Evolutionary conservation across 78 protist species (phyloP), one percentile per base, ranked within the genome.

Genomic region (Cavenderia fasciculata): DNA sequence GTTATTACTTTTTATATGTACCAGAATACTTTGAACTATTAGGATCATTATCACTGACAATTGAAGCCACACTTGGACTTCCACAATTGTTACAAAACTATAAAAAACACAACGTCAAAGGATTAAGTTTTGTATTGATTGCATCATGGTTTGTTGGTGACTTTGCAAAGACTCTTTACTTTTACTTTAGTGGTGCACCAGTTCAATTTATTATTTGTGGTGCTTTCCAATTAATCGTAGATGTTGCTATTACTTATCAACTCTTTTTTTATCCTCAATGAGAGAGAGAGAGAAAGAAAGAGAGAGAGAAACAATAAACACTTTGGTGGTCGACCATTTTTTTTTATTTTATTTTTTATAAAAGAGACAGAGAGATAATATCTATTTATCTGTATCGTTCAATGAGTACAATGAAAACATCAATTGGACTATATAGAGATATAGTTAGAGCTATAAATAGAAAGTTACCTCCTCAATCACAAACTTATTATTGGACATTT

Each of bases 61-160:
- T 75, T 27, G 95, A 93, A 43, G 57, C 93, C 4, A 47, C 65
- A 14, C 84, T 93, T 29, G 95, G 94, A 43, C 59, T 93, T 25
- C 95, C 95, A 62, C 95, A 93, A 70, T 38, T 75, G 14, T 27
- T 75, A 47, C 74, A 93, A 46, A 93, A 93, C 52, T 78, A 77
- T 52, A 89, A 78, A 71, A 82, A 59, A 19, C 29, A 54, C 25
- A 82, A 93, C 23, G 69, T 91, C 10, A 73, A 74, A 57, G 95
- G 94, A 8, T 82, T 93, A 65, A 77, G 86, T 51, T 38, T 52
- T 40, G 51, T 75, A 33, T 59, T 93, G 31, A 86, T 93, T 56
- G 87, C 63, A 49, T 54, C 85, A 21, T 93, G 95, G 95, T 68
- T 92, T 25, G 41, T 65, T 59, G 95, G 95, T 38, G 95, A 93